Percentiles rank a stretch among this genome's conserved stretches.
These are phyloP conservation scores for Pythium pyrilobum DNA, from an alignment of 352 stramenopile genomes.

Conservation along the genomic window DNA sequence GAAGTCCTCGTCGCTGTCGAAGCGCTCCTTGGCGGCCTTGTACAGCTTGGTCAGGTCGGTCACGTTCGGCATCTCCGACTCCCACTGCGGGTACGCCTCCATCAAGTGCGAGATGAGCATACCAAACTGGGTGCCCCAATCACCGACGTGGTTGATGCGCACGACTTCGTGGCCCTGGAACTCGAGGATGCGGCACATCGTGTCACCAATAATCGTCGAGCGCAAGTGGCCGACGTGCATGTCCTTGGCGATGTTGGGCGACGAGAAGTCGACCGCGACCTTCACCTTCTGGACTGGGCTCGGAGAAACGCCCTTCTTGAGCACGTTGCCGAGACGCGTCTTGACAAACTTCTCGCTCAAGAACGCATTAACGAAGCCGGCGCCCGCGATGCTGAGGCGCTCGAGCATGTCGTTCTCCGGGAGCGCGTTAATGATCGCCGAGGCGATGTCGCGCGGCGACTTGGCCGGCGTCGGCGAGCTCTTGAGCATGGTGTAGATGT, in stretches of 20 bases:
- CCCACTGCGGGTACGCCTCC: slow-evolving; percentile 94
- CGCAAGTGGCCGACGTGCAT: slow-evolving; percentile 87
- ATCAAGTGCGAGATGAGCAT: slow-evolving; percentile 99
- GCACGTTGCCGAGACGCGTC: slow-evolving; percentile 58
- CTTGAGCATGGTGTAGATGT: slow-evolving; percentile 95
- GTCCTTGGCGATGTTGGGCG: slow-evolving; percentile 87
- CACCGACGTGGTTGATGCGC: slow-evolving; percentile 82
- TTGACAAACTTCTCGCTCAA: slow-evolving; percentile 84
- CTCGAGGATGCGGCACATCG: slow-evolving; percentile 82
- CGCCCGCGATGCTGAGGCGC: slow-evolving; percentile 87
- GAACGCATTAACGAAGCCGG: slow-evolving; percentile 98
- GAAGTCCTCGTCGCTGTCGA: slow-evolving; percentile 96
- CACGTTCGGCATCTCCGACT: slow-evolving; percentile 93
- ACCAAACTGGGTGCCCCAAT: slow-evolving; percentile 95
- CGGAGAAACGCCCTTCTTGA: slow-evolving; percentile 67
- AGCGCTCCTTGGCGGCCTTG: slow-evolving; percentile 93
- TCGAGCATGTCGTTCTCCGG: slow-evolving; percentile 85
- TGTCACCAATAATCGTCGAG: slow-evolving; percentile 90
- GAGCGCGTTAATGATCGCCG: slow-evolving; percentile 86
- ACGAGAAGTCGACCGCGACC: slow-evolving; percentile 82
- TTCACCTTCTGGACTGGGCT: slow-evolving; percentile 78
- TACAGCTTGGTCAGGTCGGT: slow-evolving; percentile 93
- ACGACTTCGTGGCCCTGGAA: slow-evolving; percentile 81
- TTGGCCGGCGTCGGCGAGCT: slow-evolving; percentile 60
- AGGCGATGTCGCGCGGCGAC: slow-evolving; percentile 85